Percentiles rank a stretch among this genome's conserved stretches.
Conservation (phyloP, 805 yeast species). For the Metschnikowia chrysomelidarum region DNA sequence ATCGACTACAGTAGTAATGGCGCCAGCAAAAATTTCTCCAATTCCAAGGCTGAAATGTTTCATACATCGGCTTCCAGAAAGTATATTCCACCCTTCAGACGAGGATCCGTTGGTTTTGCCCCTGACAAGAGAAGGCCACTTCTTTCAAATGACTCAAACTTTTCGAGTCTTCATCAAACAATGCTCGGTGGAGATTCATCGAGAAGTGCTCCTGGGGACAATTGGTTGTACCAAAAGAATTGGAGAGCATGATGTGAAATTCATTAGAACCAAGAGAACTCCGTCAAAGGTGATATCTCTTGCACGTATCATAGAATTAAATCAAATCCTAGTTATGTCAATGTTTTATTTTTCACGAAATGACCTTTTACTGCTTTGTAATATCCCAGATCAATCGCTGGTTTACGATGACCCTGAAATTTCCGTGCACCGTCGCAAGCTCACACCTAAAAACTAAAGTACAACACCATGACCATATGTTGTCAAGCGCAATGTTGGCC, state of each 20-base stretch:
- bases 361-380: too few species aligned
- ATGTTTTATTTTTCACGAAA: too few species aligned
- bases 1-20: slow-evolving; percentile 3
- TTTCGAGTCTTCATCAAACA: slow-evolving; percentile 13
- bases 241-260: slow-evolving; percentile 10
- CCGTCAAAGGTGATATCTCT: too few species aligned
- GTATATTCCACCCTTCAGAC: slow-evolving; percentile 70
- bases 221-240: slow-evolving; percentile 17
- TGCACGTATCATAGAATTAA: too few species aligned
- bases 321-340: too few species aligned
- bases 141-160: slow-evolving; percentile 10
- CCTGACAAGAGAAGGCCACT: slow-evolving; percentile 17
- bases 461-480: too few species aligned
- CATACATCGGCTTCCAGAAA: slow-evolving; percentile 38
- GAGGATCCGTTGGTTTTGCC: slow-evolving; percentile 41
- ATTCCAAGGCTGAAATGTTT: slow-evolving; percentile 5
- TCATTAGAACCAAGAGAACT: too few species aligned
- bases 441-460: too few species aligned
- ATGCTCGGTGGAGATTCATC: slow-evolving; percentile 14
- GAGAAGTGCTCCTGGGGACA: slow-evolving; percentile 17
- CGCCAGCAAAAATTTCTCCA: slow-evolving; percentile 15
- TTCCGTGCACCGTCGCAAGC: too few species aligned
- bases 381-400: too few species aligned
- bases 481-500: too few species aligned
- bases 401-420: too few species aligned